Base-by-base conservation (phyloP, 257 asterid species). In the Linderniella brevidens region DNA sequence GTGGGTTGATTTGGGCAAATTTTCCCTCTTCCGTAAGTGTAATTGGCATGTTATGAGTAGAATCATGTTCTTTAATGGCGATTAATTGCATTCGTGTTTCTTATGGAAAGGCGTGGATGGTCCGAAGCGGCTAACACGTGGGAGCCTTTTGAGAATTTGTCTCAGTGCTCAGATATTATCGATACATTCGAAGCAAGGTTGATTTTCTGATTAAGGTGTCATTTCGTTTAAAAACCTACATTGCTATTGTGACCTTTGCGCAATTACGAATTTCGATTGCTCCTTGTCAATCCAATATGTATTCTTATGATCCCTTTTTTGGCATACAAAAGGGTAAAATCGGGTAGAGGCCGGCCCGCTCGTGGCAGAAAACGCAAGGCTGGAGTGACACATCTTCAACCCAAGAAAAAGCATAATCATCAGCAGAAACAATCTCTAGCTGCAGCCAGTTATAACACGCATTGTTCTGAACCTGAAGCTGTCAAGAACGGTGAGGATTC, bases 131-230 rank as follows among this genome's bases (percentile, higher is more conserved):
- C 64, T 4, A 87, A 87, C 53, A 87, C 97, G 4, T 87, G 97
- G 97, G 97, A 87, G 73, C 97, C 97, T 12, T 51, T 72, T 54
- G 76, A 67, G 41, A 83, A 87, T 67, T 61, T 87, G 59, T 13
- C 57, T 66, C 79, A 77, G 45, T 67, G 75, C 59, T 66, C 73
- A 0, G 92, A 84, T 74, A 44, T 83, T 41, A 67, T 87, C 37
- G 95, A 83, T 44, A 70, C 80, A 25, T 87, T 73, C 60, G 95
- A 83, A 64, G 90, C 80, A 46, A 87, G 95, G 95, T 87, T 19
- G 50, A 15, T 35, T 20, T 50, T 18, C 49, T 52, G 42, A 45
- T 41, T 56, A 60, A 48, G 19, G 50, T 42, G 19, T 49, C 37
- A 25, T 18, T 39, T 1, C 15, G 9, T 2, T 39, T 39, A 9